phyloP scores from a whole-genome alignment of 345 rosid species.

The Kandelia obovata region DNA sequence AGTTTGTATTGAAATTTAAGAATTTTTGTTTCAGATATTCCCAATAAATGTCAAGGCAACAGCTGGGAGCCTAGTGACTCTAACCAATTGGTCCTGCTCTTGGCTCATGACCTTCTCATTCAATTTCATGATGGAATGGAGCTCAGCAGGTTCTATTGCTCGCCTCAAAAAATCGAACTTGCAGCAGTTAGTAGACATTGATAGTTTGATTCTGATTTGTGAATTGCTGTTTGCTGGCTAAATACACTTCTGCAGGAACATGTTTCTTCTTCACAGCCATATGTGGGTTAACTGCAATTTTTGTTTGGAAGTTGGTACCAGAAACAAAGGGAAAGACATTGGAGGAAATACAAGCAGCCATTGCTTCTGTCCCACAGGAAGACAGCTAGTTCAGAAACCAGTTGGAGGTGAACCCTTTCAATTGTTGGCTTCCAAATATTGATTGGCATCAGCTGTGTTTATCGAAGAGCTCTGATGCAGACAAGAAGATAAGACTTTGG shows the following conservation, averaged over 20 bases:
- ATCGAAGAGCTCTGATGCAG: no score
- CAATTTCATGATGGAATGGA: slow-evolving; percentile 48
- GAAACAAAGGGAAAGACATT: slow-evolving; percentile 73
- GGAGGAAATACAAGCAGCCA: slow-evolving; percentile 60
- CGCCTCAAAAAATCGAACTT: no score
- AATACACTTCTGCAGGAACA: no score
- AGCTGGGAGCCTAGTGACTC: slow-evolving; percentile 50
- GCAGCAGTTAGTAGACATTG: no score
- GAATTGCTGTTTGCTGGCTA: no score
- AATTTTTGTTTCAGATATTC: slow-evolving; percentile 45
- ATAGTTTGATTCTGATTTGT: no score
- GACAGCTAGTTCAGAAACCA: not conserved
- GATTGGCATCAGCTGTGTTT: no score
- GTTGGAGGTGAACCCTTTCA: no score
- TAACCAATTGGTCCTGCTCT: slow-evolving; percentile 48
- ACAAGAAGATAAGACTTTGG: no score
- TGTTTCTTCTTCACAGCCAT: not conserved
- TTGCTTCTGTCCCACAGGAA: slow-evolving; percentile 5
- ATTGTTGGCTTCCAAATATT: no score
- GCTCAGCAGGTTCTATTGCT: slow-evolving; percentile 34
- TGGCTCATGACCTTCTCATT: slow-evolving; percentile 49
- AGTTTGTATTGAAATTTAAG: not conserved
- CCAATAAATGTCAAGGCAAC: slow-evolving; percentile 70
- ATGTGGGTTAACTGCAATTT: slow-evolving; percentile 17
- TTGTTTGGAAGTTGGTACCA: slow-evolving; percentile 60